Conservation (phyloP, 257 asterid genomes). For the Cordia subcordata region DNA sequence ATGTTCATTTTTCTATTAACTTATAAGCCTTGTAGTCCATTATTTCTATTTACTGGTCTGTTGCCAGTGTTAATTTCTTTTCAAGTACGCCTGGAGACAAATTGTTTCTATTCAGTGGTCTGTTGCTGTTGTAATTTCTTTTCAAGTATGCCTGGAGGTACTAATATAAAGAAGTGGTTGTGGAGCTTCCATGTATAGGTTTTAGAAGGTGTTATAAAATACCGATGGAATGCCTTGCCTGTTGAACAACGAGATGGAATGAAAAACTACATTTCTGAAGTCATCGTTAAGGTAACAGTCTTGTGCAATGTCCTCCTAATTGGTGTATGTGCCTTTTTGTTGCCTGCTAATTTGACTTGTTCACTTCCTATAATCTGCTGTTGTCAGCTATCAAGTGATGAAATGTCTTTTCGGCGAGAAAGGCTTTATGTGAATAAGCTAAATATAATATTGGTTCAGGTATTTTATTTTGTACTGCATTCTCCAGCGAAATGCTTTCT, state of each 20-base stretch:
- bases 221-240: slow-evolving; percentile 98
- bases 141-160: slow-evolving; percentile 2
- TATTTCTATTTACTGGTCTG: too few relatives aligned
- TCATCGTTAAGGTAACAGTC: slow-evolving; percentile 76
- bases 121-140: not conserved
- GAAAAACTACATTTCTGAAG: slow-evolving; percentile 98
- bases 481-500: slow-evolving; percentile 5
- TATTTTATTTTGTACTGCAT: slow-evolving; percentile 23
- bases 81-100: not conserved
- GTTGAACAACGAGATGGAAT: slow-evolving; percentile 97
- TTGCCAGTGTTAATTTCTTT: not conserved
- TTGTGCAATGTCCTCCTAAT: not conserved
- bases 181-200: slow-evolving; percentile 49
- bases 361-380: not conserved
- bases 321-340: not conserved
- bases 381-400: slow-evolving; percentile 86
- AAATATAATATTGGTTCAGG: slow-evolving; percentile 94
- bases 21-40: too few relatives aligned
- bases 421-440: slow-evolving; percentile 83
- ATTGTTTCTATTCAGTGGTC: too few relatives aligned
- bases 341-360: not conserved
- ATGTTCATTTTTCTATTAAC: too few relatives aligned
- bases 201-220: slow-evolving; percentile 95
- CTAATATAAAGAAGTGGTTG: slow-evolving; percentile 11
- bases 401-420: slow-evolving; percentile 83